Percentiles rank a stretch among this genome's conserved stretches.
Conservation (phyloP, 1,284 basidiomycete genomes). For the Naganishia liquefaciens region DNA sequence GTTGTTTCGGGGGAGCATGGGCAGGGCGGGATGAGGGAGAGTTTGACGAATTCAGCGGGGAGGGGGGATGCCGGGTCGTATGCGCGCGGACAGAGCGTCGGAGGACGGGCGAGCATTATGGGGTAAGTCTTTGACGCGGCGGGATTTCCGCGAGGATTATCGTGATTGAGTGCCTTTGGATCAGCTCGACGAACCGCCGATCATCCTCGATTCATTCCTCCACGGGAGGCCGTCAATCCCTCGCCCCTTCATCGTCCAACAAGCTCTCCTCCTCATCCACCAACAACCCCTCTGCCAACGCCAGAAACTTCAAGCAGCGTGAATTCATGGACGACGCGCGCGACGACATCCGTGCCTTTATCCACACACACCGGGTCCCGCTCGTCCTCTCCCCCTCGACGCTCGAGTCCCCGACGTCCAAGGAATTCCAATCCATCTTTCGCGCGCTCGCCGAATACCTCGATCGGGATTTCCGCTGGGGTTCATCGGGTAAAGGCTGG, state of each 20-base stretch:
- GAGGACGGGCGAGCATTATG: conserved; percentile 55
- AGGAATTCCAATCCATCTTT: conserved; percentile 79
- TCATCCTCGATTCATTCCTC: conserved; percentile 23
- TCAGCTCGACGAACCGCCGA: conserved; percentile 17
- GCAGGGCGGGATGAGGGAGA: conserved; percentile 40
- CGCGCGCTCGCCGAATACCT: conserved; percentile 71
- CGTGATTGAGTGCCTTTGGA: background rate
- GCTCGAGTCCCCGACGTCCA: conserved; percentile 71
- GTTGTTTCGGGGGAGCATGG: conserved; percentile 31
- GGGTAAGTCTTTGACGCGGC: conserved; percentile 4
- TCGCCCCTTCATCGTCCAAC: conserved; percentile 27
- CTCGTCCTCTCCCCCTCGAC: conserved; percentile 62
- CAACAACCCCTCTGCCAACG: conserved; percentile 7
- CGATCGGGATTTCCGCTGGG: conserved; percentile 63
- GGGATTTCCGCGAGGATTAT: too few species aligned
- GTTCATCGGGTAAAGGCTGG: conserved; percentile 61
- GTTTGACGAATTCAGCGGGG: conserved; percentile 64
- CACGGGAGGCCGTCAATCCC: conserved; percentile 59
- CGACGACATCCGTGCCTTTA: conserved; percentile 69
- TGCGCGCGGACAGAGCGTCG: conserved; percentile 65
- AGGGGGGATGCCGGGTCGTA: conserved; percentile 60
- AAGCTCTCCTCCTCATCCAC: conserved; percentile 20
- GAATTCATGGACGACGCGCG: conserved; percentile 71
- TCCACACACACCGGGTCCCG: conserved; percentile 64
- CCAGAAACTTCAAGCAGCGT: conserved; percentile 64